Conservation (phyloP, 306 rosid species). For the Chamaecrista fasciculata region DNA sequence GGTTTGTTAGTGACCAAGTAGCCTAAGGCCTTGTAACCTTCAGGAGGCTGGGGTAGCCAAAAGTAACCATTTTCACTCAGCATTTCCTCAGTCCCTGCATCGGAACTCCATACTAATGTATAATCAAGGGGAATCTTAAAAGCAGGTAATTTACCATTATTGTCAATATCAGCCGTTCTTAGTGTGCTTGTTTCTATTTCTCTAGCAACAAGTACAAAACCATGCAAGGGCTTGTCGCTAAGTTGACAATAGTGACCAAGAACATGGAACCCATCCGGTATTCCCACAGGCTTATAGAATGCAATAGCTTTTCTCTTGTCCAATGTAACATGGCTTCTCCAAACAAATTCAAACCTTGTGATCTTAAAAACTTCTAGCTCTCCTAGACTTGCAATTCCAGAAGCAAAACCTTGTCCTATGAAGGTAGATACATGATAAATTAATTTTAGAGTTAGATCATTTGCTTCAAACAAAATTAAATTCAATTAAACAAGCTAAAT, state of each 20-base stretch:
- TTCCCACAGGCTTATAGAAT: conserved; percentile 65
- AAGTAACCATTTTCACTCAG: conserved; percentile 50
- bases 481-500: neutral
- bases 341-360: conserved; percentile 57
- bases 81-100: conserved; percentile 45
- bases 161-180: conserved; percentile 22
- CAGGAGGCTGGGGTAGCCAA: conserved; percentile 84
- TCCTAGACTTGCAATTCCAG: conserved; percentile 67
- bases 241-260: conserved; percentile 84
- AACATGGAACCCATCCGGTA: conserved; percentile 69
- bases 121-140: conserved; percentile 69
- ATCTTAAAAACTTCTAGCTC: conserved; percentile 67
- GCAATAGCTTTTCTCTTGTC: conserved; percentile 45
- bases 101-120: conserved; percentile 55
- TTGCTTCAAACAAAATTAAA: neutral
- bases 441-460: neutral
- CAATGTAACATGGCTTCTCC: conserved; percentile 43
- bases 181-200: conserved; percentile 42
- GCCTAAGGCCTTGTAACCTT: conserved; percentile 75
- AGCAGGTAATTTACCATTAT: conserved; percentile 45
- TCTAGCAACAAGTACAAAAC: conserved; percentile 72
- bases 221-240: conserved; percentile 52
- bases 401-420: conserved; percentile 71
- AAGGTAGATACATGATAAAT: conserved; percentile 23
- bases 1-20: conserved; percentile 61